phyloP scores from a whole-genome alignment of 2,329 filamentous ascomycete genomes.

The Madurella fahalii region DNA sequence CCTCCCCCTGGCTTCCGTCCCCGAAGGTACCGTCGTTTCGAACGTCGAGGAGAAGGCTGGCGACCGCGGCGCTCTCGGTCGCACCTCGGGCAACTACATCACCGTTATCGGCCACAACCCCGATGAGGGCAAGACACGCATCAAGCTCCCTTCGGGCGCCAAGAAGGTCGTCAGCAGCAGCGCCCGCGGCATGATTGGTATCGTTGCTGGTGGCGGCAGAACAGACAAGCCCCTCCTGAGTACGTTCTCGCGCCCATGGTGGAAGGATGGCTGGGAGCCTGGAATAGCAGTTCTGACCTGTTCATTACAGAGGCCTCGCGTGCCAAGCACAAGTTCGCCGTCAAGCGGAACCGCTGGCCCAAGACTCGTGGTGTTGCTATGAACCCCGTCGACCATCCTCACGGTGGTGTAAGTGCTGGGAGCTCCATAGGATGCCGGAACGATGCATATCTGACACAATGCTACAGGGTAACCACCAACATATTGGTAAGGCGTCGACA shows the following conservation, averaged over 20 bases:
- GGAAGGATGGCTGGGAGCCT: slow-evolving; percentile 14
- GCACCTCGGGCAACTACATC: slow-evolving; percentile 99
- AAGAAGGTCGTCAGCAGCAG: slow-evolving; percentile 97
- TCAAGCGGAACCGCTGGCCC: slow-evolving; percentile 99
- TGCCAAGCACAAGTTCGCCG: slow-evolving; percentile 99
- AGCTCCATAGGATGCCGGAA: background rate
- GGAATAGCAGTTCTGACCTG: slow-evolving; percentile 36
- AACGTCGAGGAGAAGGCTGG: slow-evolving; percentile 99
- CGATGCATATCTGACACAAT: slow-evolving; percentile 38
- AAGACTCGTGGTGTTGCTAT: slow-evolving; percentile 99
- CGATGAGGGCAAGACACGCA: slow-evolving; percentile 98
- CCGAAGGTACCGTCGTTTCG: slow-evolving; percentile 97
- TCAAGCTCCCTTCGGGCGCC: slow-evolving; percentile 98
- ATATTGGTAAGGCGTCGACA: slow-evolving; percentile 99
- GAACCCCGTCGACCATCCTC: slow-evolving; percentile 99
- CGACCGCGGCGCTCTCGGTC: slow-evolving; percentile 92
- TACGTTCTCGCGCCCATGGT: slow-evolving; percentile 42
- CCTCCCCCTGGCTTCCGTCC: slow-evolving; percentile 88
- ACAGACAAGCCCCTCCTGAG: slow-evolving; percentile 99
- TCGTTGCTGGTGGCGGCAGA: slow-evolving; percentile 97
- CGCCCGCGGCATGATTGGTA: slow-evolving; percentile 97
- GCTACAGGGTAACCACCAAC: slow-evolving; percentile 93
- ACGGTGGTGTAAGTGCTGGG: slow-evolving; percentile 70
- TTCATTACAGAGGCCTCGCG: slow-evolving; percentile 80
- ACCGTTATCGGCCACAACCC: slow-evolving; percentile 97